Conservation (phyloP, 2,329 filamentous ascomycete genomes). For the Grosmannia huntii region DNA sequence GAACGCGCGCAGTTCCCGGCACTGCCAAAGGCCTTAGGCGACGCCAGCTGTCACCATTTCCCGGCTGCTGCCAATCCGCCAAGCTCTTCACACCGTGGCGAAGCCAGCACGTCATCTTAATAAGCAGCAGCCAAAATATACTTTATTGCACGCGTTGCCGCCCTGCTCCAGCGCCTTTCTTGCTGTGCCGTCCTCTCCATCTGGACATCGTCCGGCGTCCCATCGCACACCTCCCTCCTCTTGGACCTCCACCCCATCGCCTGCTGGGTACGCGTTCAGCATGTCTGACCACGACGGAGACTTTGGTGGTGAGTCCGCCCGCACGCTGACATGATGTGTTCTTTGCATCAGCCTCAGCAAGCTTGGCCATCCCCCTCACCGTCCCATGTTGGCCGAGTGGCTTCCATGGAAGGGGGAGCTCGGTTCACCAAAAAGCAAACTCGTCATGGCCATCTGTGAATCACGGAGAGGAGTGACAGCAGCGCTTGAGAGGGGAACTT, state of each 20-base stretch:
- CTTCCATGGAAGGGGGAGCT: background rate
- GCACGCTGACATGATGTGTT: background rate
- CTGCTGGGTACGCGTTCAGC: slow-evolving; percentile 7
- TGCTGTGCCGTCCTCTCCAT: background rate
- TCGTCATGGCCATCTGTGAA: background rate
- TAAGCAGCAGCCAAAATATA: background rate
- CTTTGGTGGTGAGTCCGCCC: slow-evolving; percentile 40
- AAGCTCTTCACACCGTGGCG: background rate
- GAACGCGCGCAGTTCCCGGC: background rate
- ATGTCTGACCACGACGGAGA: slow-evolving; percentile 51
- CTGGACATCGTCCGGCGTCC: background rate
- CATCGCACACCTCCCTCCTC: background rate
- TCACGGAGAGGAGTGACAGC: background rate
- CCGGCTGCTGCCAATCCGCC: background rate
- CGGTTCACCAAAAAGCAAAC: background rate
- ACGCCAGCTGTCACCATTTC: background rate
- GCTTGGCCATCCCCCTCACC: background rate
- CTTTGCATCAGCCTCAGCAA: background rate
- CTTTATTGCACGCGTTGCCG: background rate
- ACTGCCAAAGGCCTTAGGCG: background rate
- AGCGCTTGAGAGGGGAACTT: background rate
- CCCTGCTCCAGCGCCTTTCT: background rate
- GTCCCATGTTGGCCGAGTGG: background rate
- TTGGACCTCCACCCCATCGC: background rate
- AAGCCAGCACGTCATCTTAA: background rate